Conservation (phyloP, 2,329 filamentous ascomycete genomes). For the Botryosphaeria agaves region DNA sequence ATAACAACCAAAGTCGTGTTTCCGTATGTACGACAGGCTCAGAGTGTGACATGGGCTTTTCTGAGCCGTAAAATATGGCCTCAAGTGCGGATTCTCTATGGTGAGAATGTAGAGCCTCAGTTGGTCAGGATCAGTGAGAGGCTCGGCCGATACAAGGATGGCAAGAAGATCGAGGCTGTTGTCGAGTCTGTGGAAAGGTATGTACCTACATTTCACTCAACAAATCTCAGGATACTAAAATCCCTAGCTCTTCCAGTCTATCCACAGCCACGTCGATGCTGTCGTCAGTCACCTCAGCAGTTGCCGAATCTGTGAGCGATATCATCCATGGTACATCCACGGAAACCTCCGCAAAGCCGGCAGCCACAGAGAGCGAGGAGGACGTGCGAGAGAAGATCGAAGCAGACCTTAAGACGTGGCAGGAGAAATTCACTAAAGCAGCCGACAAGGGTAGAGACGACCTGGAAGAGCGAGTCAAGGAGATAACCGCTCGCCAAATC, state of each 20-base stretch:
- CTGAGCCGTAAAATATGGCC: slow-evolving; percentile 67
- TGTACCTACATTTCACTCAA: background rate
- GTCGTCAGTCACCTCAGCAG: no score
- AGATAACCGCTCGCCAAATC: slow-evolving; percentile 60
- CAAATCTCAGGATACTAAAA: slow-evolving; percentile 1
- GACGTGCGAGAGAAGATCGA: slow-evolving; percentile 46
- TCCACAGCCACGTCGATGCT: no score
- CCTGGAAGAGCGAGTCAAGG: slow-evolving; percentile 41
- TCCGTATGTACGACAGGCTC: slow-evolving; percentile 54
- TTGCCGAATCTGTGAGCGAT: no score
- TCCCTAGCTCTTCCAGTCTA: no score
- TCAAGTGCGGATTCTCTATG: slow-evolving; percentile 61
- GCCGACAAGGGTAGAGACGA: slow-evolving; percentile 69
- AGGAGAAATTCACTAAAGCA: slow-evolving; percentile 71
- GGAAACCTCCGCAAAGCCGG: slow-evolving; percentile 20
- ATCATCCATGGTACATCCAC: no score
- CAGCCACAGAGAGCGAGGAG: slow-evolving; percentile 28
- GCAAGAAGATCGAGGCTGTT: slow-evolving; percentile 42
- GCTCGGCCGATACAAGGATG: slow-evolving; percentile 57
- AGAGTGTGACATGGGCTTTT: slow-evolving; percentile 52
- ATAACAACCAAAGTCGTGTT: slow-evolving; percentile 54
- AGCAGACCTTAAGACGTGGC: slow-evolving; percentile 69
- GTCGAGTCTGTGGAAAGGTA: slow-evolving; percentile 33
- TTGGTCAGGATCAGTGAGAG: slow-evolving; percentile 81
- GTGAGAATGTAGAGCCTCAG: slow-evolving; percentile 89